phyloP scores from a whole-genome alignment of 805 yeast genomes.

The Cephaloascus fragrans region DNA sequence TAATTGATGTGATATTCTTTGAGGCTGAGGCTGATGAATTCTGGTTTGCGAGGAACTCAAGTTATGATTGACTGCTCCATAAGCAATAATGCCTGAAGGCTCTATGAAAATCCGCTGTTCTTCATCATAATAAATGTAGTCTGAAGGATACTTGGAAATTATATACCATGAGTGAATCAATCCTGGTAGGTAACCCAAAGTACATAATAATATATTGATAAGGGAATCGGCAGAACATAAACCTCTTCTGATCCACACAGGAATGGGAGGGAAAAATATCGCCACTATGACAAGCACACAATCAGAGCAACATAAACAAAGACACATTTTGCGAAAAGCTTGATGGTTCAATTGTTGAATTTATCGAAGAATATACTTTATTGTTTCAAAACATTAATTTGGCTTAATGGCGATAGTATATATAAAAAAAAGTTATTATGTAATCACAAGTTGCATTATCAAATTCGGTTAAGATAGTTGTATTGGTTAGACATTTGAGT shows the following conservation, averaged over 20 bases:
- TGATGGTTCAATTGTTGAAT: too few relatives aligned
- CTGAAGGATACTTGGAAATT: constrained; percentile 9
- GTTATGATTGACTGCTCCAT: background rate
- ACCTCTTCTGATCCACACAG: constrained; percentile 61
- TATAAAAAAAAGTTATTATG: too few relatives aligned
- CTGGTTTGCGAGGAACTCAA: background rate
- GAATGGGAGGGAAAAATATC: constrained; percentile 64
- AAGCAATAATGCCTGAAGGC: too few relatives aligned
- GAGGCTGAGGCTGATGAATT: background rate
- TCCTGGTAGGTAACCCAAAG: constrained; percentile 43
- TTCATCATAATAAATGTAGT: background rate
- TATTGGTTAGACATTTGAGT: too few relatives aligned
- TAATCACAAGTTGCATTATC: too few relatives aligned
- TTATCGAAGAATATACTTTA: too few relatives aligned
- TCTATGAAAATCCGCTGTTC: background rate
- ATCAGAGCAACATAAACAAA: background rate
- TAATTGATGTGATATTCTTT: background rate
- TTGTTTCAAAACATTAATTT: too few relatives aligned
- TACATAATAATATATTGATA: constrained; percentile 29
- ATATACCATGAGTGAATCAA: constrained; percentile 40
- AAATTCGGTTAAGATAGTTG: too few relatives aligned
- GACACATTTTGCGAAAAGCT: background rate
- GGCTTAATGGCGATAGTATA: too few relatives aligned
- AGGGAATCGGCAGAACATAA: constrained; percentile 42
- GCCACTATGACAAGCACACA: constrained; percentile 26